Percentiles rank a stretch among this genome's conserved stretches.
Conservation (phyloP, 768 basidiomycete species). For the Pleurotus tuber-regium region DNA sequence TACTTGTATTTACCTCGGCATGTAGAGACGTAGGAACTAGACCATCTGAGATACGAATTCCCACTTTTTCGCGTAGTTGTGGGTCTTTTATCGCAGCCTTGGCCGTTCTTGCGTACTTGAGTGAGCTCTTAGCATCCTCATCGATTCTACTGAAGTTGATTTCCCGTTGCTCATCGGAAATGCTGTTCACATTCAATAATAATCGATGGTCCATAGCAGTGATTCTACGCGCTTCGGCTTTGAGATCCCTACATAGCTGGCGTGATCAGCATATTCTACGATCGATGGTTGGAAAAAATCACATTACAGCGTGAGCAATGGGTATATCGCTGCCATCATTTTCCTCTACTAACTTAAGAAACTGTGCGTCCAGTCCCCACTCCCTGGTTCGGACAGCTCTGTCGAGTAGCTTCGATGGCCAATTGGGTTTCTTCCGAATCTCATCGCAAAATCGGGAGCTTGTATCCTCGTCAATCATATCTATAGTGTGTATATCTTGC, state of each 20-base stretch:
- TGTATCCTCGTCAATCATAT: background rate
- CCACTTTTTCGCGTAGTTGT: background rate
- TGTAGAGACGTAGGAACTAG: slow-evolving; percentile 14
- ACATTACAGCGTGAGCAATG: background rate
- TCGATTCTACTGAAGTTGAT: background rate
- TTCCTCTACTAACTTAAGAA: background rate
- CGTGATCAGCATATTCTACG: background rate
- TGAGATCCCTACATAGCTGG: background rate
- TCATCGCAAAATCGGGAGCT: background rate
- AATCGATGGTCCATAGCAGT: background rate
- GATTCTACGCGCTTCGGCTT: background rate
- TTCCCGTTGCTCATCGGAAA: background rate
- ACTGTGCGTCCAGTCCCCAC: background rate
- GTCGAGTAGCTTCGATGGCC: background rate
- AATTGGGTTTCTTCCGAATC: background rate
- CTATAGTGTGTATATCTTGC: too few species aligned
- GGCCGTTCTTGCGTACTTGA: background rate
- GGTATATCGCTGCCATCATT: background rate
- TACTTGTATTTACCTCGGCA: slow-evolving; percentile 8
- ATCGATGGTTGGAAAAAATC: background rate
- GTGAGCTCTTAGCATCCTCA: background rate
- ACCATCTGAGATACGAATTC: slow-evolving; percentile 9
- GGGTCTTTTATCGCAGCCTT: background rate
- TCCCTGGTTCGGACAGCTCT: background rate
- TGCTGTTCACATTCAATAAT: background rate